Conservation (phyloP, 495 filamentous ascomycete species). For the Hyaloscypha hepaticicola region DNA sequence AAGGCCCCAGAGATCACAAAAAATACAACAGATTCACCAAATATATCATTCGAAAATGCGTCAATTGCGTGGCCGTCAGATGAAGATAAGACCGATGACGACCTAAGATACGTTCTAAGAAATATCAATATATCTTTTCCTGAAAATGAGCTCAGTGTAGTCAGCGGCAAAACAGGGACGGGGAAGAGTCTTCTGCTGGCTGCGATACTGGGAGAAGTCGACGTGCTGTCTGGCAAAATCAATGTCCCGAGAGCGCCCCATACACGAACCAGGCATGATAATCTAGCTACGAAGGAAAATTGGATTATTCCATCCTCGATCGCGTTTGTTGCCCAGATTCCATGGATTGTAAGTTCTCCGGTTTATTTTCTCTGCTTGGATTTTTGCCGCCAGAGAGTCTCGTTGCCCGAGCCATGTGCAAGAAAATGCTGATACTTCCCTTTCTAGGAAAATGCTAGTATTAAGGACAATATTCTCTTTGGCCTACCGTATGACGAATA, state of each 20-base stretch:
- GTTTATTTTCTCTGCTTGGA: neutral
- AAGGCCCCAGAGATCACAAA: constrained; percentile 61
- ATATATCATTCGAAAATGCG: constrained; percentile 65
- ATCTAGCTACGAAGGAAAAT: constrained; percentile 58
- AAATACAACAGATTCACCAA: constrained; percentile 53
- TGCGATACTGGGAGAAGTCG: constrained; percentile 64
- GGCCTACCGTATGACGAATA: constrained; percentile 64
- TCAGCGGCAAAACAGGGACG: constrained; percentile 65
- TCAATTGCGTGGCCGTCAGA: constrained; percentile 76
- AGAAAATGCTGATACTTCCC: no score
- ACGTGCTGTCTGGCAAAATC: constrained; percentile 51
- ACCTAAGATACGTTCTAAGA: constrained; percentile 59
- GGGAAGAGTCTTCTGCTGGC: constrained; percentile 67
- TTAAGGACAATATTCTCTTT: constrained; percentile 74
- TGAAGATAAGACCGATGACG: constrained; percentile 44
- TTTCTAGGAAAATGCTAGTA: constrained; percentile 63
- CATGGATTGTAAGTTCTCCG: constrained; percentile 59
- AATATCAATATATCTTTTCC: constrained; percentile 67
- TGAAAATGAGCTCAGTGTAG: constrained; percentile 64
- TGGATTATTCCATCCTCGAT: constrained; percentile 70
- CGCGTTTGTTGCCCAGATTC: constrained; percentile 78
- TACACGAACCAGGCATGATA: constrained; percentile 49
- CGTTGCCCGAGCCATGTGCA: no score
- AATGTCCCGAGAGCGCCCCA: constrained; percentile 48
- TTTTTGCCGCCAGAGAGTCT: neutral